Evolutionary conservation across 225 moss, liverwort and hornwort genomes (phyloP).

Genomic region (Ulota crispa): DNA sequence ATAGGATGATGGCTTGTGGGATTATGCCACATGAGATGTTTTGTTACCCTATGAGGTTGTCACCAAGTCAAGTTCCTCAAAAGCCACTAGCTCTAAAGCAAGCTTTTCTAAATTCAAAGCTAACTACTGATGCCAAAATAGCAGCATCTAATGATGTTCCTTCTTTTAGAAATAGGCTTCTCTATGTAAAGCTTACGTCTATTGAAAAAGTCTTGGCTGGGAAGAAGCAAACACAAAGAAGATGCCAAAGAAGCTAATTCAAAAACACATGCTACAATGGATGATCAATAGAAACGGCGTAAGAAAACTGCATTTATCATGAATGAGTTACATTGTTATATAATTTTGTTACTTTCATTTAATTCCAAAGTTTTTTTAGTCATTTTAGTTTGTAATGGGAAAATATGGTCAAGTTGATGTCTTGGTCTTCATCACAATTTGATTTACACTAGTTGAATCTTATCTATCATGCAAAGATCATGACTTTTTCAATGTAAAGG

Average conservation of each 20-base stretch:
- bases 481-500: no score
- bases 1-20: constrained; percentile 60
- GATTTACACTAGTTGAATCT: no score
- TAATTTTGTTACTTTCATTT: neutral
- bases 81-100: constrained; percentile 1
- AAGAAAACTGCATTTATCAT: constrained; percentile 9
- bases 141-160: constrained; percentile 1
- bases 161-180: neutral
- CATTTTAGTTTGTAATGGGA: neutral
- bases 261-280: constrained; percentile 63
- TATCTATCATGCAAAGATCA: no score
- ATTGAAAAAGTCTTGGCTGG: neutral
- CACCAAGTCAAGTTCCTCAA: constrained; percentile 16
- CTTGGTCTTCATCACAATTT: no score
- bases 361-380: neutral
- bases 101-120: constrained; percentile 4
- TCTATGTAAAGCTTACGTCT: constrained; percentile 11
- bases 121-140: constrained; percentile 12
- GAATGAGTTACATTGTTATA: neutral
- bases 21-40: constrained; percentile 51
- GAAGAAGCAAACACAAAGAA: constrained; percentile 38
- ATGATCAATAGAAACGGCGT: constrained; percentile 54
- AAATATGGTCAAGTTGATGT: no score
- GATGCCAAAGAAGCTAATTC: constrained; percentile 46
- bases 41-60: constrained; percentile 25